Percentiles rank a stretch among this genome's conserved stretches.
phyloP scores from a whole-genome alignment of 1,139 yeast species.

The Saccharomycopsis hybrid region DNA sequence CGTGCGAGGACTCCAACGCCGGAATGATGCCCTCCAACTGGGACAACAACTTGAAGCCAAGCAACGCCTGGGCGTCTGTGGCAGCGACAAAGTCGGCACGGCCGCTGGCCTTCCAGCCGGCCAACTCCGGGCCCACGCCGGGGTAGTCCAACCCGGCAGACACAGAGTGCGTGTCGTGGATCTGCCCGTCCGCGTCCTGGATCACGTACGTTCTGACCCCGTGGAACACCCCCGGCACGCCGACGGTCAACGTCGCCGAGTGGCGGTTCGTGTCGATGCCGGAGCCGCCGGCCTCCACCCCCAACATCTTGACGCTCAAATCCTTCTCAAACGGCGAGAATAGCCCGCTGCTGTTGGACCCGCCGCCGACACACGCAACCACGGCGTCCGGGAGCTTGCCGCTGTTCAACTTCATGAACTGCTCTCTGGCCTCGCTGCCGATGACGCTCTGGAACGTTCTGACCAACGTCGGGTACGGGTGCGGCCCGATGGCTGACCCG shows the following conservation, averaged over 20 bases:
- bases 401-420: constrained; percentile 67
- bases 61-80: constrained; percentile 86
- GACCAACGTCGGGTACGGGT: constrained; percentile 96
- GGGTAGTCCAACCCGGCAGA: constrained; percentile 99
- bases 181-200: constrained; percentile 90
- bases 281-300: constrained; percentile 99
- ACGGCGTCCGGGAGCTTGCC: constrained; percentile 88
- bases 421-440: constrained; percentile 91
- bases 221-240: constrained; percentile 95
- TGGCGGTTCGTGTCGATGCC: constrained; percentile 83
- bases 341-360: constrained; percentile 94
- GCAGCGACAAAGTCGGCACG: constrained; percentile 90
- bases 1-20: constrained; percentile 96
- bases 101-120: constrained; percentile 90
- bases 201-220: constrained; percentile 93
- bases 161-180: constrained; percentile 94
- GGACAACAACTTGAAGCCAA: constrained; percentile 81
- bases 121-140: constrained; percentile 98
- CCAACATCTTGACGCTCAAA: constrained; percentile 66
- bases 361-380: constrained; percentile 99
- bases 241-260: constrained; percentile 89
- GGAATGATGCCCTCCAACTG: constrained; percentile 98
- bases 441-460: constrained; percentile 97
- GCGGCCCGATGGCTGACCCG: constrained; percentile 99
- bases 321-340: constrained; percentile 91